Evolutionary conservation across 2,329 filamentous ascomycete species (phyloP), one percentile per base, ranked within the genome.

Genomic region (Chalaropsis ovoidea): DNA sequence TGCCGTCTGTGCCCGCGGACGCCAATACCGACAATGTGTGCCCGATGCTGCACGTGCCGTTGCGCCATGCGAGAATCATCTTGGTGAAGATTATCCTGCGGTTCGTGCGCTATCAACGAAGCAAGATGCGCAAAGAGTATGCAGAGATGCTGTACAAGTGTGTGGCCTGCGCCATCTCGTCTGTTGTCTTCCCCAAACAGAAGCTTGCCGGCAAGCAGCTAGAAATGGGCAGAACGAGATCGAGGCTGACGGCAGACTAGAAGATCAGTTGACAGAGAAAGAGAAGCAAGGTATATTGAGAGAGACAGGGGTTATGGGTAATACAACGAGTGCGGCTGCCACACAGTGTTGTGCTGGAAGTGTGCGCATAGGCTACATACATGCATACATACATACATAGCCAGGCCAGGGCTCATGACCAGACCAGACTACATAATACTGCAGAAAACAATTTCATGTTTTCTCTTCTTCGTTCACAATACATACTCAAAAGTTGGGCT

Each of bases 401-500:
- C 39, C 27, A 47, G n/a, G 22, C 8, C 39, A n/a, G 17, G 5
- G 41, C 43, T 31, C 42, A 22, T 31, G n/a, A 17, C 10, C 11
- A 35, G 42, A 8, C 11, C 42, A 24, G 7, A 52, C 24, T 52
- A 52, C 15, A 5, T 52, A n/a, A 19, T 35, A 42, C 22, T 45
- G 35, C 43, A 56, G 13, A 61, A 47, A 27, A 43, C 6, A 58
- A 35, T 61, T 52, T 47, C 17, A 35, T 64, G 39, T 24, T 63
- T 63, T 10, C n/a, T 47, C 19, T 15, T 47, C 39, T 60, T 27
- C 24, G 15, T 71, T 68, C 19, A 90, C 76, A 10, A 43, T 41
- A 52, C 17, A 39, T 47, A 39, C 72, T 80, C 75, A 81, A 67
- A 81, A 81, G 71, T 81, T 82, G 43, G 76, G 73, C 76, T 82